Evolutionary conservation across 208 protist genomes (phyloP).

Genomic region (Trichomonas tenax): DNA sequence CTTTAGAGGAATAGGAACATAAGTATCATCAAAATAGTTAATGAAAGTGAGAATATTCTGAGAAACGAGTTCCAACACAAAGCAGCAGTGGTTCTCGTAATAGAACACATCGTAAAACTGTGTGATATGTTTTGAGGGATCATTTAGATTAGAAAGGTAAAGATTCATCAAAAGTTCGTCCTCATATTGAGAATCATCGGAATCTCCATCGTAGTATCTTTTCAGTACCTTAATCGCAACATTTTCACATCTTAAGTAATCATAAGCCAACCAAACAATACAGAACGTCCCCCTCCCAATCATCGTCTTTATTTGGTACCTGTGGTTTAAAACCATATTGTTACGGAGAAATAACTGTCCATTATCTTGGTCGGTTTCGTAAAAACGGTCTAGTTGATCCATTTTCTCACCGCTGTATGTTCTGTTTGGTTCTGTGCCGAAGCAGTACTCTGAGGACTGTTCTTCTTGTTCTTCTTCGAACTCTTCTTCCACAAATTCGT

Average conservation of each 20-base stretch:
- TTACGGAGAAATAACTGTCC: background rate
- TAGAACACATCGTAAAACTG: background rate
- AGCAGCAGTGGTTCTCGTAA: background rate
- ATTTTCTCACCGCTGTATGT: background rate
- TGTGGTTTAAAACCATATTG: background rate
- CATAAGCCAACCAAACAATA: background rate
- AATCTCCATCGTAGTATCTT: background rate
- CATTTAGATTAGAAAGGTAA: background rate
- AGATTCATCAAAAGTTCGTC: background rate
- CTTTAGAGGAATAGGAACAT: background rate
- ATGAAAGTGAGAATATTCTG: background rate
- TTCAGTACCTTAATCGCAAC: background rate
- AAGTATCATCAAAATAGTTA: background rate
- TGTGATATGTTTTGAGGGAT: background rate
- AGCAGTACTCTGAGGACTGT: background rate
- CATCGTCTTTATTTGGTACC: background rate
- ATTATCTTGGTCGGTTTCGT: background rate
- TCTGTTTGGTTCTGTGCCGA: background rate
- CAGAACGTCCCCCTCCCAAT: background rate
- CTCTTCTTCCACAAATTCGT: background rate
- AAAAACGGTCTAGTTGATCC: background rate
- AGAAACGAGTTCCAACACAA: slow-evolving; percentile 1
- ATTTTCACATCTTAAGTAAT: background rate
- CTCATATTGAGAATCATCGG: background rate
- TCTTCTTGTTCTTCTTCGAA: background rate